A percentile compares a stretch with the other conserved stretches of the same genome.
phyloP scores from a whole-genome alignment of 208 protist genomes.

The Acanthamoeba pearcei region DNA sequence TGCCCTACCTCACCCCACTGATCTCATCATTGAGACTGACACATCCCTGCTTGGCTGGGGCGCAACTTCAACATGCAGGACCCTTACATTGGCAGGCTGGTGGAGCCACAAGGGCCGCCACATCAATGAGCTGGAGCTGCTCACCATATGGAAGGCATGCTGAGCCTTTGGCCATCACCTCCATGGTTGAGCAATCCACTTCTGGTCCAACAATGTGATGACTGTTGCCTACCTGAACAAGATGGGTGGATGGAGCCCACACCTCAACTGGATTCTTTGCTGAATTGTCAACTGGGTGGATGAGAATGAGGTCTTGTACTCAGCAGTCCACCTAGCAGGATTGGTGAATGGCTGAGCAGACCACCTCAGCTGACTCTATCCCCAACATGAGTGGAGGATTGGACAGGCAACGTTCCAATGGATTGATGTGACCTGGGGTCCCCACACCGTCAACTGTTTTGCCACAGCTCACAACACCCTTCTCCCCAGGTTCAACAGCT shows the following conservation, averaged over 20 bases:
- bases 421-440: not conserved
- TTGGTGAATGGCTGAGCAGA: not conserved
- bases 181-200: not conserved
- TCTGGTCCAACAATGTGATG: not conserved
- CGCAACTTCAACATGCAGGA: conserved; percentile 2
- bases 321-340: not conserved
- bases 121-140: conserved; percentile 1
- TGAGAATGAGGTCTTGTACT: not conserved
- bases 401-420: not conserved
- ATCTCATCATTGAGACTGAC: not conserved
- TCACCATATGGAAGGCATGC: not conserved
- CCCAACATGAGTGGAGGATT: not conserved
- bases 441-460: not conserved
- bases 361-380: not conserved
- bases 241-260: not conserved
- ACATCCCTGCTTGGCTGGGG: conserved; percentile 11
- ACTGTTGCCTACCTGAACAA: conserved; percentile 5
- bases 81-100: conserved; percentile 19
- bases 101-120: not conserved
- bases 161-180: not conserved
- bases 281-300: not conserved
- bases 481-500: not conserved
- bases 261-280: not conserved
- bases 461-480: not conserved
- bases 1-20: not conserved